Evolutionary conservation across 2,329 filamentous ascomycete species (phyloP), one percentile per base, ranked within the genome.

Genomic region (Beauveria pseudobassiana): DNA sequence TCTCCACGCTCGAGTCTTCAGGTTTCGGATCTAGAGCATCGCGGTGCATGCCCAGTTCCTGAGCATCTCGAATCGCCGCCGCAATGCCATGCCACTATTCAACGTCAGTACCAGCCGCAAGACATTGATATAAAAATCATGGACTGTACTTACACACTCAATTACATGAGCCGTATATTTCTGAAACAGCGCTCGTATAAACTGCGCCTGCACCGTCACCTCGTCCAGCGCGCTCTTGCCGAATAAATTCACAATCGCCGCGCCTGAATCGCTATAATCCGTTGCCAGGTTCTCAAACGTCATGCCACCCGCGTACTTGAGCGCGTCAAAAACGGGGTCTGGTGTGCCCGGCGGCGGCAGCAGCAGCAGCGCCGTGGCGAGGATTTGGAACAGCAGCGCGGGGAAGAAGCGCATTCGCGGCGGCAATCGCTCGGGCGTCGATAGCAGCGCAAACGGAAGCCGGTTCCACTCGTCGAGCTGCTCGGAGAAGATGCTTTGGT

Each of bases 31-130:
- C 82, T 30, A 80, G 71, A 42, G 73, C 76, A 64, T 83, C 79
- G 14, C 80, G 77, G 65, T 87, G 81, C 66, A 87, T 73, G 14
- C 84, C 85, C 46, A 87, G 78, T 65, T 87, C 84, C 68, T 87
- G 84, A 0, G 83, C 85, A 68, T 87, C 84, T 46, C 82, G 76
- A 61, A 87, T 85, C 0, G 82, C 80, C 24, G 78, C 76, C 1
- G 82, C 81, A 34, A 87, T 75, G 1, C 77, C 76, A 67, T 85
- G 82, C 81, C 81, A 84, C 79, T 82, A 56, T 26, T 5, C 45
- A 9, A 18, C 8, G 28, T 42, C n/a, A 51, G 64, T 69, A 59
- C 12, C 22, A 28, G n/a, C 18, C 38, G 30, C 14, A 20, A 42
- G 7, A 28, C 1, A 22, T 4, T 3, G 20, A 4, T 4, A 9